Base-by-base conservation (phyloP, 2,329 filamentous ascomycete species). In the Chaetothyriales sp. region DNA sequence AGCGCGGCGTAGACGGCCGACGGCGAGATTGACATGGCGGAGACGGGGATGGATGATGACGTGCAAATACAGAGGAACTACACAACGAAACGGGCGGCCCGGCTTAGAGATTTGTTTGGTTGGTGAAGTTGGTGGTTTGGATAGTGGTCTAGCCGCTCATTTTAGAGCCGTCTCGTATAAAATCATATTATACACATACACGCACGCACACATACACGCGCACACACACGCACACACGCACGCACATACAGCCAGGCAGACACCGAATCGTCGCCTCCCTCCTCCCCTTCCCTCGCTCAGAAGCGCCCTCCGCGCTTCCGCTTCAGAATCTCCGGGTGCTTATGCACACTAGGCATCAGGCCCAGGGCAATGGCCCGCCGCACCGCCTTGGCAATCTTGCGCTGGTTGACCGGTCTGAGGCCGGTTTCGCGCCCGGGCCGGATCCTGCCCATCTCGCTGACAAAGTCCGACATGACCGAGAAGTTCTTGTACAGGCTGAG, bases 401-500 rank as follows among this genome's bases (percentile, higher is more conserved):
- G 78, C 73, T 98, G 92, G 73, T 97, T 97, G 59, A 86, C 84
- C 2, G 86, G 85, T 52, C 87, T 78, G 55, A 98, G 73, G 13
- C 87, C 88, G 0, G 89, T 97, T 20, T 82, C 73, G 5, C 68
- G 76, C n/a, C 78, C 75, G 66, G 85, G 81, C 70, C 81, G 85
- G 67, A 98, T 95, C 54, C 89, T 81, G 48, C 90, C 92, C 71
- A 87, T 86, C 9, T 82, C 70, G 0, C 86, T 88, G 63, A 92
- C 85, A 67, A 85, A 95, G 67, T 95, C 89, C 29, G 85, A 85
- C 69, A 97, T 85, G 55, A 98, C 80, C 40, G 86, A 81, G 67
- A 94, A 94, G 70, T 98, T 98, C 89, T 89, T 88, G 70, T 97
- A 98, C 70, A 92, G 80, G 59, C 86, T 78, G 54, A 92, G 61